phyloP scores from a whole-genome alignment of 805 yeast species.

The Jamesozyma hellenica region DNA sequence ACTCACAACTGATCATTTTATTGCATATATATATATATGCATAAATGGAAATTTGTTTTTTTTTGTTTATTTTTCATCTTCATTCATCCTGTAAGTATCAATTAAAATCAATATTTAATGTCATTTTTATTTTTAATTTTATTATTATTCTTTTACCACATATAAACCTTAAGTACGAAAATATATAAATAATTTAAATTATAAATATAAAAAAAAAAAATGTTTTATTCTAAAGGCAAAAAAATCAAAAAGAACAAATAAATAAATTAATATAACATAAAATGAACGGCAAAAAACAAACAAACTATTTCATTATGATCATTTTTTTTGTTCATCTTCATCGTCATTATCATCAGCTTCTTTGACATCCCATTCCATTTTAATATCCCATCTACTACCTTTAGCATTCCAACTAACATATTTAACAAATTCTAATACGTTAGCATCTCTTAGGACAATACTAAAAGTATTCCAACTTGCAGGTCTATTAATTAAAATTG shows the following conservation, averaged over 20 bases:
- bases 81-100: no score
- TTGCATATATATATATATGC: neutral
- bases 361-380: slow-evolving; percentile 67
- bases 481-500: slow-evolving; percentile 68
- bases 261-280: neutral
- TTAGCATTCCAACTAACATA: slow-evolving; percentile 81
- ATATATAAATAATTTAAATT: neutral
- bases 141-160: neutral
- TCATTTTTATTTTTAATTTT: neutral
- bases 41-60: neutral
- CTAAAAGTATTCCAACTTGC: slow-evolving; percentile 77
- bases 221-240: neutral
- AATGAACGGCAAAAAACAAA: neutral
- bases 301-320: neutral
- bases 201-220: neutral
- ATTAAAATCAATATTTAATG: neutral
- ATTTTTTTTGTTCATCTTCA: slow-evolving; percentile 14
- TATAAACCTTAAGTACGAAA: neutral
- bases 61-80: no score
- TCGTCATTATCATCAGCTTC: slow-evolving; percentile 21
- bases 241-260: no score
- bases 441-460: slow-evolving; percentile 71
- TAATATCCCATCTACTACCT: slow-evolving; percentile 89
- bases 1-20: slow-evolving; percentile 47
- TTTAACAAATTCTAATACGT: slow-evolving; percentile 84